Conservation (phyloP, 2,329 filamentous ascomycete species). For the Colletotrichum sansevieriae region DNA sequence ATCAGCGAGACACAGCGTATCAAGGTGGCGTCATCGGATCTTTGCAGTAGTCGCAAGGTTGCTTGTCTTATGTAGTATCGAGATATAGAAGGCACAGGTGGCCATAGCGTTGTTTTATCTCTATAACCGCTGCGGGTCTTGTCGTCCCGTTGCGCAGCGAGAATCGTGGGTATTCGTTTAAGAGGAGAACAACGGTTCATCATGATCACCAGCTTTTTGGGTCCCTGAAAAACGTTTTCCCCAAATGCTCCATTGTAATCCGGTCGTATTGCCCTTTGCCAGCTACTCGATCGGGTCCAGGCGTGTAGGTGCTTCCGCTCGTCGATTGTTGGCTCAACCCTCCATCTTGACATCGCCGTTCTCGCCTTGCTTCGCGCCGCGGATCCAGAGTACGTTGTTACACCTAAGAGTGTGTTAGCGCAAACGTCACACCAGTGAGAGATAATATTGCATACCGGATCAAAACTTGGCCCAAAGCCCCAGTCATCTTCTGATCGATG, state of each 20-base stretch:
- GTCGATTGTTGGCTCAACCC: conserved; percentile 50
- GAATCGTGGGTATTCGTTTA: conserved; percentile 22
- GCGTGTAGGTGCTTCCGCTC: conserved; percentile 28
- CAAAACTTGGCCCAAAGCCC: conserved; percentile 88
- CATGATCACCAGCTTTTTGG: conserved; percentile 18
- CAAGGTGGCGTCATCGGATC: conserved; percentile 74
- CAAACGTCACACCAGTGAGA: no score
- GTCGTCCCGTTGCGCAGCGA: conserved; percentile 24
- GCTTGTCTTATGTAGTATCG: conserved; percentile 75
- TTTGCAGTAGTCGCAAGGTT: conserved; percentile 77
- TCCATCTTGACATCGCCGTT: conserved; percentile 71
- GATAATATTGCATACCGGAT: conserved; percentile 74
- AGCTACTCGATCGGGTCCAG: conserved; percentile 3
- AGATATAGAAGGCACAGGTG: conserved; percentile 23
- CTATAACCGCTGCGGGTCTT: conserved; percentile 27
- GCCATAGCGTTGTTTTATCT: conserved; percentile 26
- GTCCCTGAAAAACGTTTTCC: conserved; percentile 16
- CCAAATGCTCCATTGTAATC: conserved; percentile 28
- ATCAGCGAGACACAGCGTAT: conserved; percentile 70
- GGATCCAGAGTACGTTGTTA: conserved; percentile 98
- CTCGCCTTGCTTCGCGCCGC: conserved; percentile 65
- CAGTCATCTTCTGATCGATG: conserved; percentile 87
- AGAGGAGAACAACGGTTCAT: conserved; percentile 25
- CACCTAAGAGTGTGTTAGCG: conserved; percentile 65
- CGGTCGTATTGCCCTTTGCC: conserved; percentile 3